Conservation (phyloP, 1,284 basidiomycete species). For the Somion occarium region DNA sequence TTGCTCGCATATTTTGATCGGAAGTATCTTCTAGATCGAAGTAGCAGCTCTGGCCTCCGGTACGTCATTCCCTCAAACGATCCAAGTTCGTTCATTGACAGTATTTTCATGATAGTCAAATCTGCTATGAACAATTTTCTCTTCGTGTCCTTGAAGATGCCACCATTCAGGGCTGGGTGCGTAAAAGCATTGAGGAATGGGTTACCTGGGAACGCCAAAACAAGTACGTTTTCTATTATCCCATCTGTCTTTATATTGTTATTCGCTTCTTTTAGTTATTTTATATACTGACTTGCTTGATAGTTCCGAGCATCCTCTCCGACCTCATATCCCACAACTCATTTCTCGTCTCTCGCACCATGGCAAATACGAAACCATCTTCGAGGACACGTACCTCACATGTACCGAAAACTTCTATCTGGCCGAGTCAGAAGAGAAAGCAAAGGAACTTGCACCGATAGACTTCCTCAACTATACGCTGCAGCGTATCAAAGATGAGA, state of each 20-base stretch:
- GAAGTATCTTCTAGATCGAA: constrained; percentile 36
- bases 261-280: not conserved
- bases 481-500: constrained; percentile 50
- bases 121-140: constrained; percentile 50
- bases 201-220: constrained; percentile 47
- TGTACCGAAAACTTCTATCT: constrained; percentile 49
- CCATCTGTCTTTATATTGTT: not conserved
- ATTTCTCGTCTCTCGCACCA: constrained; percentile 52
- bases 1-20: constrained; percentile 63
- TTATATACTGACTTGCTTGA: not conserved
- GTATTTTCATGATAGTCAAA: constrained; percentile 32
- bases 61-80: constrained; percentile 19
- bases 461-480: constrained; percentile 52
- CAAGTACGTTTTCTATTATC: constrained; percentile 26
- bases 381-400: constrained; percentile 51
- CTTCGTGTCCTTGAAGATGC: constrained; percentile 46
- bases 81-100: not conserved
- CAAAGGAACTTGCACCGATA: constrained; percentile 39
- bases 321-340: constrained; percentile 39
- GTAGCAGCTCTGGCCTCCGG: constrained; percentile 32
- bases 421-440: constrained; percentile 40
- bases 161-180: constrained; percentile 40
- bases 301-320: constrained; percentile 28
- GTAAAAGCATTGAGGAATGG: constrained; percentile 52
- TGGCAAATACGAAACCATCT: constrained; percentile 44